Evolutionary conservation across 164 flowering plant species (phyloP), one percentile per base, ranked within the genome.

Genomic region (Malania oleifera): DNA sequence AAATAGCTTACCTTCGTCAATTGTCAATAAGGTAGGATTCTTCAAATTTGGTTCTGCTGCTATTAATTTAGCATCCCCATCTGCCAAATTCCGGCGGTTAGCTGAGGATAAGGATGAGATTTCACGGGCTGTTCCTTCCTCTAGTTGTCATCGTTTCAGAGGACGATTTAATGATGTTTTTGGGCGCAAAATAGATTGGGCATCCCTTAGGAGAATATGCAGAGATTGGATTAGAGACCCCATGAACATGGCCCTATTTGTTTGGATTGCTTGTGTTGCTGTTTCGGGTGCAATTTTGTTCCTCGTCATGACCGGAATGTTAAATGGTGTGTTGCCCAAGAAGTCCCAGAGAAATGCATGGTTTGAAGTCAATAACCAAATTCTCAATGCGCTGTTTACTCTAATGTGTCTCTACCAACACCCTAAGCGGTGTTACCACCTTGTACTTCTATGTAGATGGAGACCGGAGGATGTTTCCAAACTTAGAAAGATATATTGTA

Each of bases 311-410:
- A 84, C 87, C 0, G 98, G 98, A 46, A 83, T 87, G 90, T 69
- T 93, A 24, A 77, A 90, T 56, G 56, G 47, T 20, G 90, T 60
- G 7, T 37, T 90, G 8, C 87, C 79, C 2, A 82, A 64, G 51
- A 86, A 83, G 68, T 69, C 91, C 7, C 68, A 82, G 25, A 79
- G 96, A 65, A 62, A 93, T 64, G 65, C 72, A 15, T 87, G 95
- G 96, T 86, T 82, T 73, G 97, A 93, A 76, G 95, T 88, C 24
- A 88, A 85, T 56, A 93, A 90, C 63, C 97, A 93, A 70, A 90
- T 89, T 65, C 86, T 88, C 41, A 93, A 86, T 76, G 97, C 95
- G 9, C 74, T 93, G 15, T 93, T 93, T 65, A 86, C 97, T 38
- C 92, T 93, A 24, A 90, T 90, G 96, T 87, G 92, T 64, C 64